Evolutionary conservation across 2,329 filamentous ascomycete species (phyloP).

Genomic region (Cordyceps cateniannulata): DNA sequence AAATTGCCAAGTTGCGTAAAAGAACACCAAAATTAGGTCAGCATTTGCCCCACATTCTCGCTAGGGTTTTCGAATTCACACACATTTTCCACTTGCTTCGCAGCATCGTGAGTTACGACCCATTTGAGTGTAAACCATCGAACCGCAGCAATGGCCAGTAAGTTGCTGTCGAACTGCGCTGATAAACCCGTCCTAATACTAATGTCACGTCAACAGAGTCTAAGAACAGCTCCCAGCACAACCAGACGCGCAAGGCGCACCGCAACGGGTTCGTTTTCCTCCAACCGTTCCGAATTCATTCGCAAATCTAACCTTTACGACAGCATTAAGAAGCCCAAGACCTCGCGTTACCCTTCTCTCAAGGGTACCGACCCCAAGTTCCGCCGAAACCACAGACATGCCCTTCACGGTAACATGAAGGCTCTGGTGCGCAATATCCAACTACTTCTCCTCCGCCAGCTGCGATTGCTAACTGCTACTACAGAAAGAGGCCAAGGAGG

Average conservation of each 20-base stretch:
- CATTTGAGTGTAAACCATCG: slow-evolving; percentile 15
- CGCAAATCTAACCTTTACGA: slow-evolving; percentile 13
- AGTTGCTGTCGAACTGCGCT: slow-evolving; percentile 16
- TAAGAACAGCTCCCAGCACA: slow-evolving; percentile 99
- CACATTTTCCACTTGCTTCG: slow-evolving; percentile 20
- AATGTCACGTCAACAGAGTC: slow-evolving; percentile 59
- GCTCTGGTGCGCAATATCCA: slow-evolving; percentile 68
- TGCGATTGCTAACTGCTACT: slow-evolving; percentile 25
- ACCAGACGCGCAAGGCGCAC: slow-evolving; percentile 98
- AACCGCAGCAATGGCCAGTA: slow-evolving; percentile 37
- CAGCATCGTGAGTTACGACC: slow-evolving; percentile 16
- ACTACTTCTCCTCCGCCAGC: slow-evolving; percentile 29
- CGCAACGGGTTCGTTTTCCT: slow-evolving; percentile 78
- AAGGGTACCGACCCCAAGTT: slow-evolving; percentile 99
- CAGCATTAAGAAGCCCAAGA: slow-evolving; percentile 99
- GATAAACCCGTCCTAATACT: neutral
- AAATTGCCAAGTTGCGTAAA: no score
- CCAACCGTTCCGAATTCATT: slow-evolving; percentile 16
- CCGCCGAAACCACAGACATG: slow-evolving; percentile 99
- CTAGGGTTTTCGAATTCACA: slow-evolving; percentile 15
- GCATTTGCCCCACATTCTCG: slow-evolving; percentile 19
- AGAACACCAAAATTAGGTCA: slow-evolving; percentile 18
- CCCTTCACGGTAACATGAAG: slow-evolving; percentile 97
- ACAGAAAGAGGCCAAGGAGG: slow-evolving; percentile 96
- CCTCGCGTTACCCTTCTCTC: slow-evolving; percentile 95